Evolutionary conservation across 331 rosid species (phyloP).

Genomic region (Phaseolus coccineus): DNA sequence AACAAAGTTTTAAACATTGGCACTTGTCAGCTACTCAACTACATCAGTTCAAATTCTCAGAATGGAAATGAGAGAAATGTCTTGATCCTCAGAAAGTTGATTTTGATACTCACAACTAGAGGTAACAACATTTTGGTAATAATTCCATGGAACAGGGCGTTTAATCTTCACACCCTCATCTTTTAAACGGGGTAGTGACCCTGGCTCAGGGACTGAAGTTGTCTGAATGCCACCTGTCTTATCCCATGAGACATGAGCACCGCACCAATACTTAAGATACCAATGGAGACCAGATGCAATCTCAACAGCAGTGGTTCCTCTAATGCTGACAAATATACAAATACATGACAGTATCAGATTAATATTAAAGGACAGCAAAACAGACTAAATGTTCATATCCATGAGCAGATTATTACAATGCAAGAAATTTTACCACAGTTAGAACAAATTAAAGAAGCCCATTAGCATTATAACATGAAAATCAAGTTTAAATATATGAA

Average conservation of each 20-base stretch:
- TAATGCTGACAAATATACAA: conserved; percentile 57
- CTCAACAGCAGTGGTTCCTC: conserved; percentile 91
- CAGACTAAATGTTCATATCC: conserved; percentile 9
- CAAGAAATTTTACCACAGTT: conserved; percentile 11
- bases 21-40: conserved; percentile 31
- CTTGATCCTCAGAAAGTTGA: conserved; percentile 15
- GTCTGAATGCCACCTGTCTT: conserved; percentile 91
- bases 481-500: conserved; percentile 7
- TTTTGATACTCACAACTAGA: conserved; percentile 82
- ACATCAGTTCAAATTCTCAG: conserved; percentile 31
- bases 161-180: conserved; percentile 67
- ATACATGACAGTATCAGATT: conserved; percentile 36
- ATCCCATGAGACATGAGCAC: conserved; percentile 94
- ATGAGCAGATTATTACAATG: conserved; percentile 16
- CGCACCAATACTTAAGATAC: conserved; percentile 93
- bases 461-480: conserved; percentile 29
- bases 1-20: conserved; percentile 20
- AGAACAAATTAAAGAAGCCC: conserved; percentile 16
- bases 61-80: conserved; percentile 18
- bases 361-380: conserved; percentile 8
- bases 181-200: conserved; percentile 77
- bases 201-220: conserved; percentile 81
- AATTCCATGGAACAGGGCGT: conserved; percentile 93
- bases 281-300: conserved; percentile 92
- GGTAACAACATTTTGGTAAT: conserved; percentile 97